Base-by-base conservation (phyloP, 2,329 filamentous ascomycete species). In the Claviceps quebecensis region DNA sequence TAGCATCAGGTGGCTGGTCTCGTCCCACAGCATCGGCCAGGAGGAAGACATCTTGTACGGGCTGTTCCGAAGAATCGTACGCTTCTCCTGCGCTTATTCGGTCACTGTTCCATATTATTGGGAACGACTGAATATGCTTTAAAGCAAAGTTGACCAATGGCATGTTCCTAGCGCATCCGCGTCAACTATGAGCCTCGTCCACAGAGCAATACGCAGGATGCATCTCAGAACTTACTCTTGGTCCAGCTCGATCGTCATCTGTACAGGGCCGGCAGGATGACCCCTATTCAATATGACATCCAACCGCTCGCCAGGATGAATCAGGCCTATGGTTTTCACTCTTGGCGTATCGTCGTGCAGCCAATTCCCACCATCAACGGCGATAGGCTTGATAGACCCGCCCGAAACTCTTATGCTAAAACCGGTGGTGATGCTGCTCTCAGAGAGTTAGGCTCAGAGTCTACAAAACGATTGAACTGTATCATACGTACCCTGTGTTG, bases 261-360 rank as follows among this genome's bases (percentile, higher is more conserved):
- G 29, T 4, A 11, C 9, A 34, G 29, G 9, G 29, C 29, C 9
- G 29, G 9, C 9, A 11, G 29, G 4, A 1, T 34, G 29, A 9
- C 29, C 29, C 29, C 9, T 46, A 39, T 55, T 48, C 13, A 56
- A 13, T 36, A 56, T 17, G 8, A 55, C n/a, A 45, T 59, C 58
- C 17, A 59, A 53, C 16, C 58, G 53, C 48, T 59, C 56, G 22
- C 58, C 58, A 2, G 58, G 58, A 39, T 59, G 56, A 37, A 59
- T 29, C 3, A 59, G 51, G 13, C 58, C 58, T 23, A 59, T 37
- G 5, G 56, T 49, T 2, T 38, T 47, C 13, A 53, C 53, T 16
- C 48, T 39, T 36, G 56, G 53, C 4, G 57, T 57, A 29, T 51
- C 38, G 5, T 48, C 23, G 5, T 50, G 29, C n/a, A 56, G 50